Conservation (phyloP, 2,329 filamentous ascomycete species). For the Didymella keratinophila region DNA sequence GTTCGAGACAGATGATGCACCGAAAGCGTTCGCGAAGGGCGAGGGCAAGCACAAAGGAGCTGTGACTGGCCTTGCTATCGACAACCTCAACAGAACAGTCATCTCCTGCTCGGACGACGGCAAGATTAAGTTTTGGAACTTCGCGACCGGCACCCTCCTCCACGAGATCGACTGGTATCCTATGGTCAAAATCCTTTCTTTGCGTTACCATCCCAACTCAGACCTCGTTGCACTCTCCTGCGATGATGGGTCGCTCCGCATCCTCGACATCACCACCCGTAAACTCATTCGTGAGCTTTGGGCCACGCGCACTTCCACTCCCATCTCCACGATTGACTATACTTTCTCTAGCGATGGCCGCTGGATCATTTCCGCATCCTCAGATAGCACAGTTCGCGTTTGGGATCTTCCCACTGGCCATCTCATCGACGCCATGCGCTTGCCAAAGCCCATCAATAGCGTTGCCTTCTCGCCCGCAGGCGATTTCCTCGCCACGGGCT, state of each 20-base stretch:
- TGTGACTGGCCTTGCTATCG: slow-evolving; percentile 86
- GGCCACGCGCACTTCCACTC: slow-evolving; percentile 62
- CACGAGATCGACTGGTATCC: slow-evolving; percentile 85
- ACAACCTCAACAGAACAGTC: slow-evolving; percentile 85
- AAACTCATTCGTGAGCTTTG: slow-evolving; percentile 93
- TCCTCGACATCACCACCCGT: slow-evolving; percentile 89
- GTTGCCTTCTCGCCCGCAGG: slow-evolving; percentile 89
- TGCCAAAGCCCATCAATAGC: slow-evolving; percentile 80
- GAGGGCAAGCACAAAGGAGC: slow-evolving; percentile 79
- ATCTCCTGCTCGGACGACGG: slow-evolving; percentile 90
- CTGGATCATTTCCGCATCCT: slow-evolving; percentile 89
- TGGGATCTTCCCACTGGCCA: slow-evolving; percentile 98
- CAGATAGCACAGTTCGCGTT: slow-evolving; percentile 80
- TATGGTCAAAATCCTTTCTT: slow-evolving; percentile 76
- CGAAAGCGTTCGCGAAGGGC: slow-evolving; percentile 55
- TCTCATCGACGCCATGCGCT: slow-evolving; percentile 87
- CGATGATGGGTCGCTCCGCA: slow-evolving; percentile 84
- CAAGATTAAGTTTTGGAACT: slow-evolving; percentile 97
- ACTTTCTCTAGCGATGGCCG: slow-evolving; percentile 88
- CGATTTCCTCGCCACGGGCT: slow-evolving; percentile 91
- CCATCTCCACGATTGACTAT: slow-evolving; percentile 51
- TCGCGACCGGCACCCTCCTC: slow-evolving; percentile 78
- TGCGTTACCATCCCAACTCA: slow-evolving; percentile 81
- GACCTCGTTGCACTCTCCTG: slow-evolving; percentile 90
- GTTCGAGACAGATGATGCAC: slow-evolving; percentile 24